Base-by-base conservation (phyloP, 169 alveolate genomes). In the Babesia sp. region DNA sequence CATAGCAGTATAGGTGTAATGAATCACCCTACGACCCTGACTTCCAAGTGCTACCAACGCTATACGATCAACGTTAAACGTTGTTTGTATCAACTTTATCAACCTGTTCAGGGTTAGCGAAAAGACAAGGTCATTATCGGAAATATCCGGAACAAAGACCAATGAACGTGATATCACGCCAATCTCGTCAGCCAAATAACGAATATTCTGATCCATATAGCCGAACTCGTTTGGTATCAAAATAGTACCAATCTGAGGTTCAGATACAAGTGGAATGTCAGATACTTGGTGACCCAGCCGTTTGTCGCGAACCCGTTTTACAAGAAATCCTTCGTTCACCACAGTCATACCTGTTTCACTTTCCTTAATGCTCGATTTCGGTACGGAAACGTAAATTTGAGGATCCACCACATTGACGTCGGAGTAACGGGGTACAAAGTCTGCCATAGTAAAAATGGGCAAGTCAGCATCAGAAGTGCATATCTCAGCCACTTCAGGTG, bases 181-280 rank as follows among this genome's bases (percentile, higher is more conserved):
- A 20, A 79, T 12, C 59, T 79, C 87, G 31, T 79, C 87, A 16
- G 83, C 87, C 29, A 79, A 29, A 24, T 79, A 69, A 12, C 87
- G 63, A 24, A 71, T 79, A 53, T 71, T 69, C 51, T 79, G 87
- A 28, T 79, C 87, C 33, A 20, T n/a, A 20, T 53, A 69, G 14
- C 79, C 84, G 39, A 66, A 61, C 46, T 79, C 83, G 55, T 79
- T 79, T n/a, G 74, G 84, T 2, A 79, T 50, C 26, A 79, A 28
- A 34, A 79, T 58, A 3, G 72, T 79, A 24, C 77, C 87, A 8
- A 55, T 60, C 41, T 42, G 68, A 2, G 53, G 71, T 26, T 66
- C 55, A 24, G 29, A 71, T 20, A 39, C 29, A 20, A 70, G 46
- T 26, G 83, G 87, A 24, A 79, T 79, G 26, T 79, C 60, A 11